Conservation (phyloP, 331 rosid species). For the Malus hybrid region DNA sequence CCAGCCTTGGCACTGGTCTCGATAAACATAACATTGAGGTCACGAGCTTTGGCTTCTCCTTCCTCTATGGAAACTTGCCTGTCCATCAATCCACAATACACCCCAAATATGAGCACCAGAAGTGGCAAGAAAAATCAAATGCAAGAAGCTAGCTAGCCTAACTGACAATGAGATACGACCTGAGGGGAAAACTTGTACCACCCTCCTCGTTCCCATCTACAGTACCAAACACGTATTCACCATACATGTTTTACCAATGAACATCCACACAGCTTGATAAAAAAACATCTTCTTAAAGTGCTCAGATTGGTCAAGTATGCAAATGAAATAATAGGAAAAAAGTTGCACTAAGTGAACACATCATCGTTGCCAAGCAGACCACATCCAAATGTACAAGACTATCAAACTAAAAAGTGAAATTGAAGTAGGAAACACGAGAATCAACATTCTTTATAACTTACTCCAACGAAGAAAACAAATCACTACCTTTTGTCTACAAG, state of each 20-base stretch:
- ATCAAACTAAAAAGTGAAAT: neutral
- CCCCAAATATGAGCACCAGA: neutral
- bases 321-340: neutral
- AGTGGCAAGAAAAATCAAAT: neutral
- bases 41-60: constrained; percentile 90
- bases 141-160: neutral
- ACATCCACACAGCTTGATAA: neutral
- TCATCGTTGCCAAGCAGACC: neutral
- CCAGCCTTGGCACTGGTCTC: constrained; percentile 99
- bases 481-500: constrained; percentile 95
- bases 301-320: neutral
- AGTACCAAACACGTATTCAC: neutral
- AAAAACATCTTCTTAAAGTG: neutral
- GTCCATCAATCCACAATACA: constrained; percentile 1
- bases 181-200: neutral
- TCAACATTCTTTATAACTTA: neutral
- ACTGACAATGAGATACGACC: neutral
- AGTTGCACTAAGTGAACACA: neutral
- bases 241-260: neutral
- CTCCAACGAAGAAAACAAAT: neutral
- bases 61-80: constrained; percentile 98
- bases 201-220: neutral
- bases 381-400: neutral
- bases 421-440: neutral
- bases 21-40: constrained; percentile 84